Evolutionary conservation across 495 filamentous ascomycete genomes (phyloP).

Genomic region (Parmelia sp.): DNA sequence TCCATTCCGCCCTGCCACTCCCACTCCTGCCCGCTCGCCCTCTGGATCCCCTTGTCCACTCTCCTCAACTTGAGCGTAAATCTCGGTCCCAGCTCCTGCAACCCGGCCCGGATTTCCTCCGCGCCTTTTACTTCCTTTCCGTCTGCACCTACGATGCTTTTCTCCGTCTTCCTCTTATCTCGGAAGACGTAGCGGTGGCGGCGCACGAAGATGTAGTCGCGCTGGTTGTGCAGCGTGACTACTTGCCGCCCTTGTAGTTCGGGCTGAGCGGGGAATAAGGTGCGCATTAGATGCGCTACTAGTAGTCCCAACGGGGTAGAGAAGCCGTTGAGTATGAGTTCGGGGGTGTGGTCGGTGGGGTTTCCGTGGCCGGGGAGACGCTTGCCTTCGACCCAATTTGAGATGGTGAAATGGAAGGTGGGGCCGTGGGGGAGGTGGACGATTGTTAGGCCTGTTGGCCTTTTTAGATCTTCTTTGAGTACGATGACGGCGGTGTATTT

Average conservation of each 20-base stretch:
- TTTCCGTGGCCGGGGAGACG: slow-evolving; percentile 82
- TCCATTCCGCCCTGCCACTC: slow-evolving; percentile 92
- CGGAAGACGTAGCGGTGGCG: slow-evolving; percentile 89
- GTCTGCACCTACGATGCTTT: slow-evolving; percentile 74
- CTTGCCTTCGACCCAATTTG: slow-evolving; percentile 79
- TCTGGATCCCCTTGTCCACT: slow-evolving; percentile 83
- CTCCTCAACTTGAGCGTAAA: slow-evolving; percentile 85
- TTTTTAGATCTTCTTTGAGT: slow-evolving; percentile 79
- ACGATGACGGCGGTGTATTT: slow-evolving; percentile 75
- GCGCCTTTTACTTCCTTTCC: slow-evolving; percentile 81
- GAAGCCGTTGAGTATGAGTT: slow-evolving; percentile 94
- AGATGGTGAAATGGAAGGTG: slow-evolving; percentile 79
- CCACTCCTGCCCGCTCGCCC: slow-evolving; percentile 80
- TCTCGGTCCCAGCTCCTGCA: slow-evolving; percentile 80
- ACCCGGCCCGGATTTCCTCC: slow-evolving; percentile 71
- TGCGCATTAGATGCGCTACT: slow-evolving; percentile 79
- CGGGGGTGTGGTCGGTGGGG: slow-evolving; percentile 82
- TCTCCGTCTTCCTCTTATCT: slow-evolving; percentile 77
- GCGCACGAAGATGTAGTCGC: slow-evolving; percentile 91
- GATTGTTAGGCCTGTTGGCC: slow-evolving; percentile 66
- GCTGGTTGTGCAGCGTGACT: slow-evolving; percentile 88
- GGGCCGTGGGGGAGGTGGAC: slow-evolving; percentile 79
- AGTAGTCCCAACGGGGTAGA: slow-evolving; percentile 84
- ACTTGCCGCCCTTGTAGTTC: slow-evolving; percentile 81
- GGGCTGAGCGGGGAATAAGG: slow-evolving; percentile 74